Evolutionary conservation across 2,329 filamentous ascomycete genomes (phyloP).

Genomic region (Pseudogymnoascus sp.): DNA sequence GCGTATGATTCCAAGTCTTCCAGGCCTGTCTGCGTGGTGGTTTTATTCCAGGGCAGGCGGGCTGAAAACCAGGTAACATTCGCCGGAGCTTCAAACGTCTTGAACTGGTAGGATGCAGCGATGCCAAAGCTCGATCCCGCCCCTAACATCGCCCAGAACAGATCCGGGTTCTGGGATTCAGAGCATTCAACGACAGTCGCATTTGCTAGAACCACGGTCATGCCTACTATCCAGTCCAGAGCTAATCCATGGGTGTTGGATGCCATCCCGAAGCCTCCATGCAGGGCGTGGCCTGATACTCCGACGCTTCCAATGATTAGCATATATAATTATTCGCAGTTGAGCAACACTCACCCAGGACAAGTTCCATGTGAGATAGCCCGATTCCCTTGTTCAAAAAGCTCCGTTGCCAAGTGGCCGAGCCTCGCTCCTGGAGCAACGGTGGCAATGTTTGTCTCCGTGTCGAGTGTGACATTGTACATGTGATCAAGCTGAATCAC

Average conservation of each 20-base stretch:
- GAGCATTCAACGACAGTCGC: constrained; percentile 25
- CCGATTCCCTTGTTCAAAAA: constrained; percentile 31
- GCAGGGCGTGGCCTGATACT: constrained; percentile 39
- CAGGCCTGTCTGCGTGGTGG: neutral
- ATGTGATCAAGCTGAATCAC: constrained; percentile 37
- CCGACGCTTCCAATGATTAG: constrained; percentile 30
- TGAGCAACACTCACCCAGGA: constrained; percentile 23
- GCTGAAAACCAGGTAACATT: constrained; percentile 21
- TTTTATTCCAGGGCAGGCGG: constrained; percentile 13
- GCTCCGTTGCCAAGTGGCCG: constrained; percentile 35
- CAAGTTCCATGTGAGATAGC: constrained; percentile 40
- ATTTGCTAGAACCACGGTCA: constrained; percentile 39
- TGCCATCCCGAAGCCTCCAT: constrained; percentile 39
- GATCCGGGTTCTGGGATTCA: constrained; percentile 21
- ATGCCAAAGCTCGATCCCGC: constrained; percentile 32
- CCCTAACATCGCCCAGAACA: constrained; percentile 31
- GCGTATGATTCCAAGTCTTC: neutral
- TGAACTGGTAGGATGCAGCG: constrained; percentile 25
- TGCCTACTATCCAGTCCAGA: constrained; percentile 41
- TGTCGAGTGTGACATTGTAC: constrained; percentile 28
- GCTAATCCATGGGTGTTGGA: constrained; percentile 44
- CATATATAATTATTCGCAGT: neutral
- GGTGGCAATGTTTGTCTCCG: constrained; percentile 18
- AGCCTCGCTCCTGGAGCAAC: constrained; percentile 38
- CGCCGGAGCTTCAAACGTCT: constrained; percentile 31